Conservation (phyloP, 1,139 yeast genomes). For the Kurtzmaniella quercitrusa region DNA sequence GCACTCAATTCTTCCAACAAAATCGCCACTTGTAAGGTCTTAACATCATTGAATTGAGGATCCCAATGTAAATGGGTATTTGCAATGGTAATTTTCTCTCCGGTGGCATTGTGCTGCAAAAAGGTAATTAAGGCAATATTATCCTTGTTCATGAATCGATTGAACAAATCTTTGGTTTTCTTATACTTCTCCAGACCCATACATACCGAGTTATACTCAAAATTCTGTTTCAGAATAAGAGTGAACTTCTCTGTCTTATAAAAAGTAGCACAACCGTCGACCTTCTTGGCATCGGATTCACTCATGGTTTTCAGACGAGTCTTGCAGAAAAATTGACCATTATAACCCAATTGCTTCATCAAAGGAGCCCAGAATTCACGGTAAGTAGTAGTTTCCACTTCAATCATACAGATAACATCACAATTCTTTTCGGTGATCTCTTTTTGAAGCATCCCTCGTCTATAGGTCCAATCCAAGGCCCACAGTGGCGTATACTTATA, state of each 20-base stretch:
- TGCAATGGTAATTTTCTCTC: constrained; percentile 68
- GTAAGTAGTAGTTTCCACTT: constrained; percentile 83
- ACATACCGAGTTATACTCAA: constrained; percentile 87
- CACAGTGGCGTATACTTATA: constrained; percentile 94
- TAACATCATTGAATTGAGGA: constrained; percentile 94
- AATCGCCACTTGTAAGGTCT: constrained; percentile 91
- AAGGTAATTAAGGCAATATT: constrained; percentile 82
- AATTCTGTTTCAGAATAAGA: constrained; percentile 63
- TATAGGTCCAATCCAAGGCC: constrained; percentile 95
- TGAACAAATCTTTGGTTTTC: constrained; percentile 90
- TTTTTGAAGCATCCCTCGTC: constrained; percentile 68
- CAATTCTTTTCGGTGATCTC: constrained; percentile 64
- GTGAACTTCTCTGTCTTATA: constrained; percentile 68
- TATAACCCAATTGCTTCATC: constrained; percentile 70
- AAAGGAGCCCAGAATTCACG: constrained; percentile 84
- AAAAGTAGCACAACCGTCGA: constrained; percentile 96
- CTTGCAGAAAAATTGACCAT: constrained; percentile 78
- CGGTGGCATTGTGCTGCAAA: constrained; percentile 69
- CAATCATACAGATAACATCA: constrained; percentile 89
- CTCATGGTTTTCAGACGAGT: constrained; percentile 91
- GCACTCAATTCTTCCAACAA: constrained; percentile 81
- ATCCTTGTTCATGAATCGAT: constrained; percentile 94
- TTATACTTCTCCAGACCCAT: constrained; percentile 85
- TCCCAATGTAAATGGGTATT: constrained; percentile 99
- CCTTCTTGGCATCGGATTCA: constrained; percentile 77